Evolutionary conservation across 2,329 filamentous ascomycete genomes (phyloP).

Genomic region (Diaporthe eres): DNA sequence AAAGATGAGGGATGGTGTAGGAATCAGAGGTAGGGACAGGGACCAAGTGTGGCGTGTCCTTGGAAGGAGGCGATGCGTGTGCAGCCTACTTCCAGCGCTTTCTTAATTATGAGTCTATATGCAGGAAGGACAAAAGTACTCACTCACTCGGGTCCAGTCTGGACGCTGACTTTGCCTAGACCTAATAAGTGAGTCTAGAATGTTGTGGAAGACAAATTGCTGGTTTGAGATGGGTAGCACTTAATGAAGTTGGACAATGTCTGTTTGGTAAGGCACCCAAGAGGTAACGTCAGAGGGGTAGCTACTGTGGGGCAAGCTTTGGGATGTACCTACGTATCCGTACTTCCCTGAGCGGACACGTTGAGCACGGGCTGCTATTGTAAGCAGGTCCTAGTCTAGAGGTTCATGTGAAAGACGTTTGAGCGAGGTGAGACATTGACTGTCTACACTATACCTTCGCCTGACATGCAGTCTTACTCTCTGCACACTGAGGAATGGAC

Average conservation of each 20-base stretch:
- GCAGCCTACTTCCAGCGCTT: neutral
- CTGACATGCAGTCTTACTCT: constrained; percentile 1
- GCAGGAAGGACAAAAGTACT: neutral
- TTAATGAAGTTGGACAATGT: neutral
- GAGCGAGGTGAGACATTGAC: constrained; percentile 11
- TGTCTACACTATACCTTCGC: neutral
- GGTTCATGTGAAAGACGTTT: constrained; percentile 26
- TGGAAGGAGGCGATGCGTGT: neutral
- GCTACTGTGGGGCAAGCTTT: constrained; percentile 22
- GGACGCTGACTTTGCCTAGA: neutral
- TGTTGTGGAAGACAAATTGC: neutral
- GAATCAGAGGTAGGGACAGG: constrained; percentile 33
- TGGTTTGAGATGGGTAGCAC: neutral
- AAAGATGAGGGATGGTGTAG: neutral
- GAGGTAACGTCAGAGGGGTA: constrained; percentile 29
- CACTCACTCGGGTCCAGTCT: neutral
- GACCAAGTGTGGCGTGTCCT: constrained; percentile 34
- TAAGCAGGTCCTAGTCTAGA: neutral
- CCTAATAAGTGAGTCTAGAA: neutral
- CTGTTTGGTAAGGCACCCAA: constrained; percentile 17
- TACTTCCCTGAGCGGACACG: neutral
- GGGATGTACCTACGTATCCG: constrained; percentile 27
- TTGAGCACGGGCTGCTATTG: constrained; percentile 10
- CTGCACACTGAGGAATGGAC: neutral
- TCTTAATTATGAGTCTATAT: neutral